These are phyloP conservation scores for Tranzscheliella williamsii DNA, from an alignment of 1,284 basidiomycete genomes.

Conservation along the genomic window DNA sequence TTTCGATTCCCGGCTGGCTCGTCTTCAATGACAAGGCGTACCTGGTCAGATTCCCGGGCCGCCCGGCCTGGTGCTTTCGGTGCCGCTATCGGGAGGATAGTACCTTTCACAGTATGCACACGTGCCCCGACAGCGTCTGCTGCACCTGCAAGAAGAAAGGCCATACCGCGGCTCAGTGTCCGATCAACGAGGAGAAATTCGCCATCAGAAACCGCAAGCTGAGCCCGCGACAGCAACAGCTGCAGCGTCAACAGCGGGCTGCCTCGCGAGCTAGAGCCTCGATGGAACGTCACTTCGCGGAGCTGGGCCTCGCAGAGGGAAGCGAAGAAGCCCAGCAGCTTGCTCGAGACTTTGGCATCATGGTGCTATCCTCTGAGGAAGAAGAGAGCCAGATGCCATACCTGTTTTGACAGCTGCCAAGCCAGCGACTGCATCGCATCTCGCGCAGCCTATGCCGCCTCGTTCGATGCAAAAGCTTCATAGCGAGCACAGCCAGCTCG, in stretches of 20 bases:
- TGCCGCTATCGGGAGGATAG: conserved; percentile 12
- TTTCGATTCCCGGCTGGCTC: conserved; percentile 19
- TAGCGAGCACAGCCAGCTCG: too few species aligned
- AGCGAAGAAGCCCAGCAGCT: conserved; percentile 20
- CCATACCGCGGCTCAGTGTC: conserved; percentile 10
- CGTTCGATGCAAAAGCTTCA: too few species aligned
- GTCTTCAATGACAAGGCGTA: conserved; percentile 9
- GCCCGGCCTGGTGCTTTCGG: conserved; percentile 20
- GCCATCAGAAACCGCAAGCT: too few species aligned
- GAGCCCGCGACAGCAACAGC: too few species aligned
- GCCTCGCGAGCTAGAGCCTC: conserved; percentile 9
- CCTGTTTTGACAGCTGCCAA: too few species aligned
- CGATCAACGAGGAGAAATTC: too few species aligned
- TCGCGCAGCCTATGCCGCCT: too few species aligned
- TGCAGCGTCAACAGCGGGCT: too few species aligned
- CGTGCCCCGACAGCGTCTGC: conserved; percentile 9
- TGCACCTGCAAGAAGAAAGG: conserved; percentile 6
- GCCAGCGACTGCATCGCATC: too few species aligned
- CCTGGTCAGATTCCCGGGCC: conserved; percentile 15
- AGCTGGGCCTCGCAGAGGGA: conserved; percentile 11
- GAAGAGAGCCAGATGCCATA: neutral
- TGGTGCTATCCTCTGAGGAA: neutral
- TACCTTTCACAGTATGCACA: conserved; percentile 14
- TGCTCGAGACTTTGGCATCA: conserved; percentile 7
- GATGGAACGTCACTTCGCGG: conserved; percentile 19